These are phyloP conservation scores for Chlorella sp. DNA, from an alignment of 139 green algal species.

Conservation along the genomic window DNA sequence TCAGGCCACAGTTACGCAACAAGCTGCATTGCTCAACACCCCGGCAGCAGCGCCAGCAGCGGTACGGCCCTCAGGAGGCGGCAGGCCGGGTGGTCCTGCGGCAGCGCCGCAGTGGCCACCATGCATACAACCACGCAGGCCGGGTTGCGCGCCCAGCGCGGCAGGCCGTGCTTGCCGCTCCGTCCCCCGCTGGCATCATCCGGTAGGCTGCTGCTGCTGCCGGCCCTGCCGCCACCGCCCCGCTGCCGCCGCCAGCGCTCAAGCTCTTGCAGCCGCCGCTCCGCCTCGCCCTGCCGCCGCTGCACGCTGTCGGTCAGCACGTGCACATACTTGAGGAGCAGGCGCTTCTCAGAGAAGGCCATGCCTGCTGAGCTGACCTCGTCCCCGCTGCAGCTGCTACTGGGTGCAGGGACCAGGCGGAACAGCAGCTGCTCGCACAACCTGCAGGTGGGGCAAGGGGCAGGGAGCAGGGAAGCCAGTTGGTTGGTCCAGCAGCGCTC, in stretches of 20 bases:
- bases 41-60: constrained; percentile 17
- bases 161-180: not conserved
- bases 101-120: not conserved
- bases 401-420: not conserved
- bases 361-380: too few species aligned
- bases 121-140: not conserved
- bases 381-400: not conserved
- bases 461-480: too few species aligned
- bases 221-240: not conserved
- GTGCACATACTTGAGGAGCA: constrained; percentile 45
- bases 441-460: not conserved
- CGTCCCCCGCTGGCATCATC: not conserved
- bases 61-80: not conserved
- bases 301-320: constrained; percentile 25
- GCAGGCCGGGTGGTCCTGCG: not conserved
- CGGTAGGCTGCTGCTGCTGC: not conserved
- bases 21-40: too few species aligned
- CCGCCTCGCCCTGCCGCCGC: constrained; percentile 1
- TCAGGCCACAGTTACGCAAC: too few species aligned
- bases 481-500: too few species aligned
- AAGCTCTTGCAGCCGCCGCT: constrained; percentile 46
- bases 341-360: constrained; percentile 17
- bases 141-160: not conserved
- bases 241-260: constrained; percentile 24
- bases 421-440: constrained; percentile 55